Conservation (phyloP, 257 asterid genomes). For the Plantago elongata region DNA sequence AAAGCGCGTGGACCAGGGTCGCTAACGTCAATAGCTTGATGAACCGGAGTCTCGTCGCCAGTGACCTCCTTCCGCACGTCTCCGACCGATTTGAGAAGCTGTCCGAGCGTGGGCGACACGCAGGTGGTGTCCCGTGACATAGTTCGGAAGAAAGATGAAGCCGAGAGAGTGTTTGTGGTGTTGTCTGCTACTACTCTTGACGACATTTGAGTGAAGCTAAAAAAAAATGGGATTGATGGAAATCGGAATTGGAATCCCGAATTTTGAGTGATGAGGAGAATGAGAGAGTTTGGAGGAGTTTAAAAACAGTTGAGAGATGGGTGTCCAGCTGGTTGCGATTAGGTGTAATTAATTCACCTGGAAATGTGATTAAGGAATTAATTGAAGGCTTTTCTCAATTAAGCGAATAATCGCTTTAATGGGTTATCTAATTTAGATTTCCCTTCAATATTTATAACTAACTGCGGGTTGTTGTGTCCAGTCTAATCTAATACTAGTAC, state of each 20-base stretch:
- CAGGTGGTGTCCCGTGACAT: constrained; percentile 10
- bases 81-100: constrained; percentile 41
- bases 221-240: background rate
- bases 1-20: constrained; percentile 37
- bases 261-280: background rate
- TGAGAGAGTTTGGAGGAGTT: background rate
- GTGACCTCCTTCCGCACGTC: constrained; percentile 49
- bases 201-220: constrained; percentile 3
- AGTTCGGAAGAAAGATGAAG: constrained; percentile 22
- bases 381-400: too few species aligned
- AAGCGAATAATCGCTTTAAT: too few species aligned
- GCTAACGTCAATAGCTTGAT: constrained; percentile 54
- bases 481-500: too few species aligned
- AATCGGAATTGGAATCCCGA: too few species aligned
- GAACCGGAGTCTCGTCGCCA: constrained; percentile 77
- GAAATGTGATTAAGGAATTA: too few species aligned
- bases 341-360: constrained; percentile 17
- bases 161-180: constrained; percentile 22
- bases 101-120: constrained; percentile 40
- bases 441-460: too few species aligned
- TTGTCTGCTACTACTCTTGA: constrained; percentile 32
- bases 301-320: constrained; percentile 3
- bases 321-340: constrained; percentile 24
- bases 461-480: too few species aligned
- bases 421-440: too few species aligned